A percentile compares a stretch with the other conserved stretches of the same genome.
These are phyloP conservation scores for Fusarium sp. DNA, from an alignment of 2,329 filamentous ascomycete genomes.

Conservation along the genomic window DNA sequence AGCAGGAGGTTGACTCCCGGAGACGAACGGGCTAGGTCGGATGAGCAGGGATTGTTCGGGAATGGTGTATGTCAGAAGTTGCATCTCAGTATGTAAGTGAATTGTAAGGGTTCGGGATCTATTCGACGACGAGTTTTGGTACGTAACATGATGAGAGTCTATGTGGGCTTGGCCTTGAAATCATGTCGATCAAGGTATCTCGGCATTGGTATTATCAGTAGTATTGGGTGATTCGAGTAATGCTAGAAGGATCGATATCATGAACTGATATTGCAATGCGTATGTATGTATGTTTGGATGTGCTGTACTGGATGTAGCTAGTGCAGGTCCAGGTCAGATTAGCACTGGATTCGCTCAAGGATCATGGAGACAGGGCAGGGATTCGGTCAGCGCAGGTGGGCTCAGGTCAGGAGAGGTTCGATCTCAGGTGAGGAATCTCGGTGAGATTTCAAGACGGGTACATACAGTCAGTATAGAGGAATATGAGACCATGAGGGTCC, in stretches of 20 bases:
- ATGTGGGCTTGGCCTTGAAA: constrained; percentile 11
- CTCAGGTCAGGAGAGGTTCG: constrained; percentile 29
- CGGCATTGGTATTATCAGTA: background rate
- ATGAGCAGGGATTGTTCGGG: constrained; percentile 35
- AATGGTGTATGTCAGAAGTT: constrained; percentile 9
- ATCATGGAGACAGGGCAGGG: constrained; percentile 24
- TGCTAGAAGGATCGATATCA: constrained; percentile 15
- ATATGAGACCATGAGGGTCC: constrained; percentile 34
- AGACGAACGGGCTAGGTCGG: constrained; percentile 41
- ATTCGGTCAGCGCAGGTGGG: constrained; percentile 35
- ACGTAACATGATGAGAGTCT: constrained; percentile 15
- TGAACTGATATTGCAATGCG: constrained; percentile 24
- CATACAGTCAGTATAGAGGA: background rate
- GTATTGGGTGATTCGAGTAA: background rate
- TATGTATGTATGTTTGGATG: background rate
- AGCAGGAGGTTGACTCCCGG: constrained; percentile 10
- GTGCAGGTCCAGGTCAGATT: constrained; percentile 16
- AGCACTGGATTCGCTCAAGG: constrained; percentile 25
- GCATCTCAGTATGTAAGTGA: constrained; percentile 20
- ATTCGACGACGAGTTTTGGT: constrained; percentile 14
- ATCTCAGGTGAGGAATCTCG: constrained; percentile 41
- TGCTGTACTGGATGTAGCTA: background rate
- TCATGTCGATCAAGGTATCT: constrained; percentile 6
- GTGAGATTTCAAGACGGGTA: constrained; percentile 31
- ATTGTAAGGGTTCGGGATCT: constrained; percentile 6